Conservation (phyloP, 495 filamentous ascomycete species). For the Lichina pygmaea region DNA sequence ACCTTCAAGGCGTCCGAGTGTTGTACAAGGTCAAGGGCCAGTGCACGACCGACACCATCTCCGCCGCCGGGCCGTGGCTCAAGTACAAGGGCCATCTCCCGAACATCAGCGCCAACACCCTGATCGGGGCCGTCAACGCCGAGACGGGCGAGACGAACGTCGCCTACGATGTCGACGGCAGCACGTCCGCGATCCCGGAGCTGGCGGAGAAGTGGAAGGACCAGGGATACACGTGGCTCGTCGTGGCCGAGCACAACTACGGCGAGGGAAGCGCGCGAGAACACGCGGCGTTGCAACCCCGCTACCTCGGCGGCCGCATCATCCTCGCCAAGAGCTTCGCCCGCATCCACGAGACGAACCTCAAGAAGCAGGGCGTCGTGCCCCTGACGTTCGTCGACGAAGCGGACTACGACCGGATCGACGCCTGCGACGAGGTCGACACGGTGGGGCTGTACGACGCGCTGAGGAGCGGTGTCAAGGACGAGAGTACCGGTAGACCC, state of each 20-base stretch:
- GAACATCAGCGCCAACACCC: slow-evolving; percentile 89
- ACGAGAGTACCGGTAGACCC: neutral
- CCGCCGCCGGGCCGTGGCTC: slow-evolving; percentile 86
- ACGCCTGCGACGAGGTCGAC: slow-evolving; percentile 52
- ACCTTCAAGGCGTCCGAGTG: slow-evolving; percentile 47
- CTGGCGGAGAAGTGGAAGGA: slow-evolving; percentile 60
- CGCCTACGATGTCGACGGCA: slow-evolving; percentile 57
- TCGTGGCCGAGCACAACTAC: slow-evolving; percentile 94
- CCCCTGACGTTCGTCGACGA: slow-evolving; percentile 71
- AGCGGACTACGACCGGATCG: slow-evolving; percentile 62
- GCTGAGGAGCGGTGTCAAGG: slow-evolving; percentile 1
- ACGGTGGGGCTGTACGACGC: slow-evolving; percentile 67
- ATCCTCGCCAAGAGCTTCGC: slow-evolving; percentile 84
- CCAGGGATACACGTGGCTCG: slow-evolving; percentile 49
- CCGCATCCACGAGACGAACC: slow-evolving; percentile 91
- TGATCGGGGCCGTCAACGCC: slow-evolving; percentile 81
- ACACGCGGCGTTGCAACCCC: slow-evolving; percentile 87
- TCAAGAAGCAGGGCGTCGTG: slow-evolving; percentile 97
- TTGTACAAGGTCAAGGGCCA: slow-evolving; percentile 91
- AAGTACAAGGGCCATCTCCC: slow-evolving; percentile 98
- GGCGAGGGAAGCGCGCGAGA: slow-evolving; percentile 87
- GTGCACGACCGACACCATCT: slow-evolving; percentile 97
- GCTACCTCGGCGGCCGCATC: slow-evolving; percentile 70
- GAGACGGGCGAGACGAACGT: slow-evolving; percentile 78
- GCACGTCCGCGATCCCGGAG: slow-evolving; percentile 43